A percentile compares a stretch with the other conserved stretches of the same genome.
Evolutionary conservation across 1,139 yeast species (phyloP).

Genomic region (Yamadazyma diddensiae): DNA sequence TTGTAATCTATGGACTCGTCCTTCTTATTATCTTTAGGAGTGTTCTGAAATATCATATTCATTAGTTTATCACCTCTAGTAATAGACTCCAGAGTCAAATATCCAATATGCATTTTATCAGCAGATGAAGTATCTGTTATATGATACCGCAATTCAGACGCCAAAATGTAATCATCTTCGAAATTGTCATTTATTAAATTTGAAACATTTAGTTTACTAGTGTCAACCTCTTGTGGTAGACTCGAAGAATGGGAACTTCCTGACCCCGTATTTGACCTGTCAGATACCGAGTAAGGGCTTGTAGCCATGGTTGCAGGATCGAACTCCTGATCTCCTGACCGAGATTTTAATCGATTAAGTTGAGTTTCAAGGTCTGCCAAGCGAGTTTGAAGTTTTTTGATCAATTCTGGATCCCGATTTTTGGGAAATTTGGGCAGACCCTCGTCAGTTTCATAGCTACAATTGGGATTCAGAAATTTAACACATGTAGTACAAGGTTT

Average conservation of each 20-base stretch:
- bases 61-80: too few relatives aligned
- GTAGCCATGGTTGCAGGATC: too few relatives aligned
- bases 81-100: conserved; percentile 34
- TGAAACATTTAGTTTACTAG: conserved; percentile 4
- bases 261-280: too few relatives aligned
- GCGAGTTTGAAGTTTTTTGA: too few relatives aligned
- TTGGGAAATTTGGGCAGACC: not conserved
- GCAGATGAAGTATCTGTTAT: conserved; percentile 2
- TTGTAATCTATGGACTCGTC: too few relatives aligned
- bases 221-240: not conserved
- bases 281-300: too few relatives aligned
- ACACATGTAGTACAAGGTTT: conserved; percentile 41
- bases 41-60: too few relatives aligned
- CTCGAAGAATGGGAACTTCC: too few relatives aligned
- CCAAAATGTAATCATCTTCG: conserved; percentile 5
- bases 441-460: conserved; percentile 2
- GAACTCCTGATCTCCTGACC: too few relatives aligned
- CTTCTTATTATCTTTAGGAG: too few relatives aligned
- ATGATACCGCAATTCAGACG: not conserved
- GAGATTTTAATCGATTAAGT: not conserved
- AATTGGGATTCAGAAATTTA: conserved; percentile 19
- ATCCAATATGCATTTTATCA: conserved; percentile 27
- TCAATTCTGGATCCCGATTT: too few relatives aligned
- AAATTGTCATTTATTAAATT: conserved; percentile 2
- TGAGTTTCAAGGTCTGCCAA: too few relatives aligned